phyloP scores from a whole-genome alignment of 2,329 filamentous ascomycete genomes.

The Fusarium acutatum region DNA sequence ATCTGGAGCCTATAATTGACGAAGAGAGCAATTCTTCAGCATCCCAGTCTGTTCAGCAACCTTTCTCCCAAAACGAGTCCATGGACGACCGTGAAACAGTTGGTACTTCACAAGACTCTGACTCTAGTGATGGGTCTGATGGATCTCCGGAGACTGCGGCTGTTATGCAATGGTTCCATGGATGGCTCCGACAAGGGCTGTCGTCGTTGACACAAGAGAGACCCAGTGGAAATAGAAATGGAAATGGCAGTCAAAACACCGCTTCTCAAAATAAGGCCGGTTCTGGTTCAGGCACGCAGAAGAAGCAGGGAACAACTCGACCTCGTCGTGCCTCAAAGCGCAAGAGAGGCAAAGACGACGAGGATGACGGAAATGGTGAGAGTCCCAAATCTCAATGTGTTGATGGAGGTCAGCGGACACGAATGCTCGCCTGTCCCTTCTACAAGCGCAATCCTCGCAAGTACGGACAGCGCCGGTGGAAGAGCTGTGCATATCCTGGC shows the following conservation, averaged over 20 bases:
- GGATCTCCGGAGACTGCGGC: not conserved
- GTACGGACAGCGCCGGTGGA: too few species aligned
- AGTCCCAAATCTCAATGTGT: too few species aligned
- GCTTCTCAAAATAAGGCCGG: not conserved
- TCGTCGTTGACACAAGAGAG: fast-evolving
- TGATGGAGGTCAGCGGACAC: too few species aligned
- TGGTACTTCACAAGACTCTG: not conserved
- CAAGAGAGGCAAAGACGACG: fast-evolving
- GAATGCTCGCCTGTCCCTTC: too few species aligned
- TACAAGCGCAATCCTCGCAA: too few species aligned
- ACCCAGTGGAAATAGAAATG: fast-evolving
- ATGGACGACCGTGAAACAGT: fast-evolving
- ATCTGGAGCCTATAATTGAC: not conserved
- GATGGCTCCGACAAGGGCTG: not conserved
- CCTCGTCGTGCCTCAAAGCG: fast-evolving
- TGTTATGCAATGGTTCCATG: not conserved
- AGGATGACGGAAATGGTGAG: too few species aligned
- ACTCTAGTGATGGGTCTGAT: not conserved
- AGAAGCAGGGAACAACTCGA: fast-evolving
- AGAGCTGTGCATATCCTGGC: too few species aligned
- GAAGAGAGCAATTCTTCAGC: not conserved
- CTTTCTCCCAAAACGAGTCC: fast-evolving
- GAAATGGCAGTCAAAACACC: fast-evolving
- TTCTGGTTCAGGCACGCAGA: not conserved
- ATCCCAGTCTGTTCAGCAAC: not conserved